Percentiles rank a stretch among this genome's conserved stretches.
Evolutionary conservation across 495 filamentous ascomycete genomes (phyloP).

Genomic region (Aspergillus coremiiformis): DNA sequence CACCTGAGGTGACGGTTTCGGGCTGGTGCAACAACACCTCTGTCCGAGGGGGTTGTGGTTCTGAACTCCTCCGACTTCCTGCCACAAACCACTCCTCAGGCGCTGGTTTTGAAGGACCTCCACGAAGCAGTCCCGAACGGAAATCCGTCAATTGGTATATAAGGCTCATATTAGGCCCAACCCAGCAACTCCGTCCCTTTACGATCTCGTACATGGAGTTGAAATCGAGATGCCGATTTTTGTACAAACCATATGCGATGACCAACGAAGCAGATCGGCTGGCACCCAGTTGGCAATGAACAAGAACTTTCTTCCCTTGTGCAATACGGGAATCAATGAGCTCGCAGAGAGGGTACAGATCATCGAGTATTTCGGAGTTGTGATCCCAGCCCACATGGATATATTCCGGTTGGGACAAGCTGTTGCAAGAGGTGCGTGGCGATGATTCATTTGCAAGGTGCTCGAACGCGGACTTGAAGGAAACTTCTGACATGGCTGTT

Average conservation of each 20-base stretch:
- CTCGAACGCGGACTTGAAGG: constrained; percentile 69
- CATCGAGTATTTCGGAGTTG: constrained; percentile 88
- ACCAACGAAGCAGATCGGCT: constrained; percentile 95
- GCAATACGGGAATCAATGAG: constrained; percentile 71
- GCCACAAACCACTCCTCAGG: constrained; percentile 32
- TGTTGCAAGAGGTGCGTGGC: constrained; percentile 43
- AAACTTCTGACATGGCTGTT: constrained; percentile 61
- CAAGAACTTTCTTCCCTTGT: constrained; percentile 76
- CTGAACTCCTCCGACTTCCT: constrained; percentile 26
- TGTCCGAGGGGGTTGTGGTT: constrained; percentile 26
- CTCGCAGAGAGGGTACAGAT: constrained; percentile 78
- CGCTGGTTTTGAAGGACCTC: constrained; percentile 34
- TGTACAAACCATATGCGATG: constrained; percentile 92
- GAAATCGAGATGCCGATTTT: constrained; percentile 76
- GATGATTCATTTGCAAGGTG: constrained; percentile 43
- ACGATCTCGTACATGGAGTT: constrained; percentile 91
- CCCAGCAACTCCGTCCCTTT: constrained; percentile 86
- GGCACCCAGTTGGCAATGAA: constrained; percentile 94
- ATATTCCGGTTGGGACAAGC: constrained; percentile 67
- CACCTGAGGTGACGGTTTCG: constrained; percentile 5
- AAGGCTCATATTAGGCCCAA: constrained; percentile 95
- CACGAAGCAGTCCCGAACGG: constrained; percentile 35
- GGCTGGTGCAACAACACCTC: constrained; percentile 6
- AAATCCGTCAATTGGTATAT: constrained; percentile 98
- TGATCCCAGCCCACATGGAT: constrained; percentile 97